Conservation (phyloP, 129 eudicot genomes). For the Dittrichia graveolens region DNA sequence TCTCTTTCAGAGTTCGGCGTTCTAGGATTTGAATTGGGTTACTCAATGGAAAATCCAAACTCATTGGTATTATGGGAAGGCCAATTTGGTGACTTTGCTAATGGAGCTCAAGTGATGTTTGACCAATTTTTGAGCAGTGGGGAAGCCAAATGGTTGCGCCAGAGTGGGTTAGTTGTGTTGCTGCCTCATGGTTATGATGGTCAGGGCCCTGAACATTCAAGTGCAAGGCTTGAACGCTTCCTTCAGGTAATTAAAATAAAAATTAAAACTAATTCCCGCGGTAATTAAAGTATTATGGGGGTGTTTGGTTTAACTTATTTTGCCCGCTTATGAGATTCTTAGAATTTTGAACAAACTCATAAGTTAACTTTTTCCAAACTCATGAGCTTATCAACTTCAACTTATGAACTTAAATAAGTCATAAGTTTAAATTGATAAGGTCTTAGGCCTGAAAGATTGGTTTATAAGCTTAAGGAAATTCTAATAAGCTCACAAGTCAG, state of each 20-base stretch:
- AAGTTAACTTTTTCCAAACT: too few relatives aligned
- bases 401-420: too few relatives aligned
- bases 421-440: too few relatives aligned
- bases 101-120: slow-evolving; percentile 95
- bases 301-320: too few relatives aligned
- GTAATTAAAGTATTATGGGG: too few relatives aligned
- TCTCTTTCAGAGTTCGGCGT: slow-evolving; percentile 98
- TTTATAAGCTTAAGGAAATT: too few relatives aligned
- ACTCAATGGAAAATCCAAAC: slow-evolving; percentile 98
- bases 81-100: slow-evolving; percentile 92
- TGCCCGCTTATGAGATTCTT: too few relatives aligned
- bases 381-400: too few relatives aligned
- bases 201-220: slow-evolving; percentile 98
- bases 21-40: slow-evolving; percentile 91
- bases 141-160: slow-evolving; percentile 96
- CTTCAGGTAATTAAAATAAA: slow-evolving; percentile 62
- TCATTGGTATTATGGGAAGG: slow-evolving; percentile 97
- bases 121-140: slow-evolving; percentile 98
- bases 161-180: slow-evolving; percentile 82
- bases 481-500: too few relatives aligned
- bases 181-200: slow-evolving; percentile 99
- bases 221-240: slow-evolving; percentile 94
- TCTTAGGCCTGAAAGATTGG: too few relatives aligned
- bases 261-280: too few relatives aligned
- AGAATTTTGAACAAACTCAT: too few relatives aligned